Evolutionary conservation across 2,329 filamentous ascomycete genomes (phyloP).

Genomic region (Ophiostoma ulmi): DNA sequence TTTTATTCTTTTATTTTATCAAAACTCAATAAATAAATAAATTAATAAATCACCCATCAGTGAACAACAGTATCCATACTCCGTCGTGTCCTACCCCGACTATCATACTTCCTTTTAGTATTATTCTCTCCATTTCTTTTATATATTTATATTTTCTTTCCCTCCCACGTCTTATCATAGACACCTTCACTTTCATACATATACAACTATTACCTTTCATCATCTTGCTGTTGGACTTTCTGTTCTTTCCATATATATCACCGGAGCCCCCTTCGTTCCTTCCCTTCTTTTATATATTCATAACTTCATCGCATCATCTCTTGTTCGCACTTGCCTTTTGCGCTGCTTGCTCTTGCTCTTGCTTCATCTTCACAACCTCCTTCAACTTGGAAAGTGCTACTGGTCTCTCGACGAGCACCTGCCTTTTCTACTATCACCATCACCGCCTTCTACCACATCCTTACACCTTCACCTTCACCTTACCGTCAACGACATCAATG

Average conservation of each 20-base stretch:
- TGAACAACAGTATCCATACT: background rate
- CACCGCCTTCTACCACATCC: slow-evolving; percentile 4
- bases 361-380: slow-evolving; percentile 6
- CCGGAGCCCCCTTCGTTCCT: slow-evolving; percentile 17
- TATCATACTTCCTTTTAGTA: background rate
- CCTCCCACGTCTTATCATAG: slow-evolving; percentile 20
- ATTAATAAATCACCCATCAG: background rate
- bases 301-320: slow-evolving; percentile 14
- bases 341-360: slow-evolving; percentile 20
- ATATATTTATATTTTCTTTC: slow-evolving; percentile 11
- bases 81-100: slow-evolving; percentile 10
- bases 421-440: slow-evolving; percentile 19
- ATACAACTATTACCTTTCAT: slow-evolving; percentile 20
- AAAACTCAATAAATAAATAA: background rate
- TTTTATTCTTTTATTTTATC: background rate
- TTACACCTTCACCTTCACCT: background rate
- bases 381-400: slow-evolving; percentile 22
- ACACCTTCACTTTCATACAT: slow-evolving; percentile 18
- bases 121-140: background rate
- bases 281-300: slow-evolving; percentile 15
- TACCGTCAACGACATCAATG: slow-evolving; percentile 15
- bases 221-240: slow-evolving; percentile 14
- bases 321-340: slow-evolving; percentile 19
- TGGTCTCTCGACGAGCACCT: slow-evolving; percentile 24
- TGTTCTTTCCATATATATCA: slow-evolving; percentile 13